phyloP scores from a whole-genome alignment of 2,329 filamentous ascomycete species.

The Paracoccidioides lutzii region DNA sequence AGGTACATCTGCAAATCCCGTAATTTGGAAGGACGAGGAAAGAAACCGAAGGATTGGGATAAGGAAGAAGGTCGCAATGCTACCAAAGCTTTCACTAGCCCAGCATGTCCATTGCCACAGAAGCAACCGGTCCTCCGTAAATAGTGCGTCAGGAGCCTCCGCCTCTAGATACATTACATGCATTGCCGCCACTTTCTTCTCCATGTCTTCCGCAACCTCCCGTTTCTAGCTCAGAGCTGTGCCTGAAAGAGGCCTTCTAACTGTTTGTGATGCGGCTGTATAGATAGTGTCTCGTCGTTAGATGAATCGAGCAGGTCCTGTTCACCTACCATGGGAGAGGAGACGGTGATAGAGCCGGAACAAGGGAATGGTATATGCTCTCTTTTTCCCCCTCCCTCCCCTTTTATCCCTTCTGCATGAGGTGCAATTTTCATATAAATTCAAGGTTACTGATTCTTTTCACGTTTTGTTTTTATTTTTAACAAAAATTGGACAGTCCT shows the following conservation, averaged over 20 bases:
- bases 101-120: constrained; percentile 19
- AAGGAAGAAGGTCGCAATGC: constrained; percentile 18
- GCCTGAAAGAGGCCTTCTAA: constrained; percentile 18
- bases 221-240: not conserved
- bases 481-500: constrained; percentile 49
- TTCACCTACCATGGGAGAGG: constrained; percentile 49
- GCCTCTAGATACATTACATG: not conserved
- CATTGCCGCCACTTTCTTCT: constrained; percentile 1
- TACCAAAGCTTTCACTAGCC: constrained; percentile 11
- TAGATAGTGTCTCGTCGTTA: constrained; percentile 42
- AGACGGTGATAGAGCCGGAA: constrained; percentile 73
- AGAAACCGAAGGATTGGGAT: constrained; percentile 2
- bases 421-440: not conserved
- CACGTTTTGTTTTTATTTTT: not conserved
- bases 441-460: constrained; percentile 2
- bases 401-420: not conserved
- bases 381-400: not conserved
- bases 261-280: constrained; percentile 13
- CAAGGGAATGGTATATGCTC: constrained; percentile 71
- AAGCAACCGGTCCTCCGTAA: constrained; percentile 20
- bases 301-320: constrained; percentile 37
- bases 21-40: not conserved
- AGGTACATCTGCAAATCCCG: not conserved
- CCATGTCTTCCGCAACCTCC: not conserved
- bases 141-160: constrained; percentile 20